phyloP scores from a whole-genome alignment of 2,329 filamentous ascomycete species.

The Colletotrichum sp. region DNA sequence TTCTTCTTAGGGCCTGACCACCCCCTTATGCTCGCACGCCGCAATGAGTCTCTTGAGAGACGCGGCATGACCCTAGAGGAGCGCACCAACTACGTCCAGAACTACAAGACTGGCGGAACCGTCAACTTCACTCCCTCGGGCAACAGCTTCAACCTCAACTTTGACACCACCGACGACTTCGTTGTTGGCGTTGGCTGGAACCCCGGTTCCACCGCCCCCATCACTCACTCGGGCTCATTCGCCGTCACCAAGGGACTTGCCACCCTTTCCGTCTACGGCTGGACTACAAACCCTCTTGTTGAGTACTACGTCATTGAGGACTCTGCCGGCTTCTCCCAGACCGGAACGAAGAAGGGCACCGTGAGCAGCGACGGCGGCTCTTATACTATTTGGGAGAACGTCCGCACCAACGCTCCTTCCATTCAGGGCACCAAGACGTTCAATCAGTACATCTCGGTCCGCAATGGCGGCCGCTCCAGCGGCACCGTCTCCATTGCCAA shows the following conservation, averaged over 20 bases:
- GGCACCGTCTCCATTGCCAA: slow-evolving; percentile 54
- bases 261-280: slow-evolving; percentile 52
- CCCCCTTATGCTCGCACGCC: neutral
- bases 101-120: slow-evolving; percentile 21
- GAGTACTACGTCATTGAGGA: slow-evolving; percentile 64
- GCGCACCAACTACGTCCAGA: slow-evolving; percentile 21
- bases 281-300: slow-evolving; percentile 57
- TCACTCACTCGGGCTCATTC: neutral
- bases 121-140: slow-evolving; percentile 18
- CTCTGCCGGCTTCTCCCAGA: slow-evolving; percentile 19
- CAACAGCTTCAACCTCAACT: slow-evolving; percentile 19
- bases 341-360: slow-evolving; percentile 31
- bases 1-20: neutral
- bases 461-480: slow-evolving; percentile 33
- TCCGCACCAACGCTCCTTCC: slow-evolving; percentile 46
- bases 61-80: neutral
- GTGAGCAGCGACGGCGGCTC: slow-evolving; percentile 34
- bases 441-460: slow-evolving; percentile 52
- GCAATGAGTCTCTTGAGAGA: neutral
- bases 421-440: slow-evolving; percentile 54
- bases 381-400: slow-evolving; percentile 39
- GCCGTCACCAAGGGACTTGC: neutral
- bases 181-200: slow-evolving; percentile 22
- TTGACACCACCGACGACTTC: slow-evolving; percentile 21
- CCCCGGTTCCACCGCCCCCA: neutral